Percentiles rank a stretch among this genome's conserved stretches.
Evolutionary conservation across 1,284 basidiomycete genomes (phyloP).

Genomic region (Moesziomyces globuligerus): DNA sequence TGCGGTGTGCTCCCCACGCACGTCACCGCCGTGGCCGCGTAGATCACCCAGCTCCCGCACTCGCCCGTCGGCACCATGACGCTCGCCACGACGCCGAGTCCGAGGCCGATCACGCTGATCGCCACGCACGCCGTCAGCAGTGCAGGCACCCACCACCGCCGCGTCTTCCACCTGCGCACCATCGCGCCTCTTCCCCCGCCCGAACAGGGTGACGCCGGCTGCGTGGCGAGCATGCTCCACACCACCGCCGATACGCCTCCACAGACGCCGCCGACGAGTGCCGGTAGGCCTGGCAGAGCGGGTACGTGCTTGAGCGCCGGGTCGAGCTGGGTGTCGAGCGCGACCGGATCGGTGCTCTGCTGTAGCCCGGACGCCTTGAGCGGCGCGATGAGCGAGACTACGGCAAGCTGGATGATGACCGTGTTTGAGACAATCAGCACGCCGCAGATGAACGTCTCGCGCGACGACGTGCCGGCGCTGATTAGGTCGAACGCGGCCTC

Average conservation of each 20-base stretch:
- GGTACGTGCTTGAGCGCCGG: slow-evolving; percentile 8
- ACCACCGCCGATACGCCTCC: slow-evolving; percentile 7
- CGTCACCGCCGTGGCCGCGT: slow-evolving; percentile 11
- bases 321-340: no score
- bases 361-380: slow-evolving; percentile 1
- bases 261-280: slow-evolving; percentile 17
- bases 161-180: slow-evolving; percentile 1
- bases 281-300: slow-evolving; percentile 18
- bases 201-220: no score
- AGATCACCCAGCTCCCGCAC: slow-evolving; percentile 18
- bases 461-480: slow-evolving; percentile 27
- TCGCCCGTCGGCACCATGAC: slow-evolving; percentile 9
- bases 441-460: slow-evolving; percentile 32
- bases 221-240: slow-evolving; percentile 10
- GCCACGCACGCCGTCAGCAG: slow-evolving; percentile 13
- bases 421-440: slow-evolving; percentile 29
- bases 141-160: slow-evolving; percentile 20
- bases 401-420: slow-evolving; percentile 22
- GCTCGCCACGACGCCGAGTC: slow-evolving; percentile 11
- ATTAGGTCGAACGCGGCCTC: slow-evolving; percentile 21
- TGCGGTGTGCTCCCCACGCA: slow-evolving; percentile 20
- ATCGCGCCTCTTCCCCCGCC: no score
- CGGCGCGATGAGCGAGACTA: slow-evolving; percentile 19
- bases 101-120: slow-evolving; percentile 12
- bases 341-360: neutral